These are phyloP conservation scores for Neoboletus brunneissimus DNA, from an alignment of 768 basidiomycete species.

Conservation along the genomic window DNA sequence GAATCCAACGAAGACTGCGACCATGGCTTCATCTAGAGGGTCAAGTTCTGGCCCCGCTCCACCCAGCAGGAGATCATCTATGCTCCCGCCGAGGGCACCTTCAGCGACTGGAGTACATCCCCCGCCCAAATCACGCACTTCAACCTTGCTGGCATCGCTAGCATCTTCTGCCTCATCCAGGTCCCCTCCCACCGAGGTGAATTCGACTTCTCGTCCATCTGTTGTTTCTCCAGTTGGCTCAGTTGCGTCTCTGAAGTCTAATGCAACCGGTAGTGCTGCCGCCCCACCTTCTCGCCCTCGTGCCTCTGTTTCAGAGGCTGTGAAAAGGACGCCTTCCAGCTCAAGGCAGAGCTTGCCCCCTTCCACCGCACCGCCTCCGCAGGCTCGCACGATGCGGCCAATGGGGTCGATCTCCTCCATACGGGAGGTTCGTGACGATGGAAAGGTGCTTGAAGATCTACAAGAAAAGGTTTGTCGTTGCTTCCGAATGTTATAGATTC, in stretches of 20 bases:
- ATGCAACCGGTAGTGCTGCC: constrained; percentile 25
- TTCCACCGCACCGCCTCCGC: constrained; percentile 20
- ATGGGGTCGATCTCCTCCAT: constrained; percentile 71
- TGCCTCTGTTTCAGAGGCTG: constrained; percentile 64
- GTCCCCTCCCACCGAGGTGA: constrained; percentile 19
- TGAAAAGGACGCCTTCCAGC: constrained; percentile 47
- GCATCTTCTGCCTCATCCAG: constrained; percentile 23
- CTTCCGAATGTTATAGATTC: neutral
- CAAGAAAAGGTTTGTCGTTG: constrained; percentile 51
- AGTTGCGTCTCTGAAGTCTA: constrained; percentile 45
- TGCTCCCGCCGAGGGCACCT: constrained; percentile 36
- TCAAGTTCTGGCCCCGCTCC: constrained; percentile 31
- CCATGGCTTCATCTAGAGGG: constrained; percentile 33
- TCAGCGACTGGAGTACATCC: constrained; percentile 39
- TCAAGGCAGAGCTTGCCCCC: constrained; percentile 42
- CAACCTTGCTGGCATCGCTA: constrained; percentile 29
- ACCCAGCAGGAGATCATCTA: constrained; percentile 32
- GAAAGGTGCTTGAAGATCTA: constrained; percentile 53
- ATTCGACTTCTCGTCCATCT: constrained; percentile 41
- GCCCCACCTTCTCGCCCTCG: constrained; percentile 49
- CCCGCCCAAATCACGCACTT: constrained; percentile 37
- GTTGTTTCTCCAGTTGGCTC: constrained; percentile 58
- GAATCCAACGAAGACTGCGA: constrained; percentile 32
- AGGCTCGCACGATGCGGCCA: constrained; percentile 45
- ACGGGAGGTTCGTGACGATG: constrained; percentile 62